Evolutionary conservation across 176 grass and related monocot species (phyloP), one percentile per base, ranked within the genome.

Genomic region (Rhipidocladum racemiflorum): DNA sequence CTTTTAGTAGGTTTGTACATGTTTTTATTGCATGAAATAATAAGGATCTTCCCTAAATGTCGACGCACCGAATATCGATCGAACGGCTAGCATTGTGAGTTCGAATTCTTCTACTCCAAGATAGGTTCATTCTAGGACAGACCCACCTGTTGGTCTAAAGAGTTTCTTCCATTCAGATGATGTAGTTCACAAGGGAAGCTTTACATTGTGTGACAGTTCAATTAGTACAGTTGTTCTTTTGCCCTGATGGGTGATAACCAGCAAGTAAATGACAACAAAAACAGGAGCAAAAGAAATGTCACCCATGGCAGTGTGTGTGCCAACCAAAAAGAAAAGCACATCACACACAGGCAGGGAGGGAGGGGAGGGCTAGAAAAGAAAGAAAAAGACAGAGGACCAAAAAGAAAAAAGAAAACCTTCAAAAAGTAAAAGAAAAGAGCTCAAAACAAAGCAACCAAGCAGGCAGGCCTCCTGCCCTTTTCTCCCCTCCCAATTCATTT

Each of bases 371-470:
- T 72, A 55, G 6, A 30, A 65, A 66, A 84, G 61, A 76, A 84
- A 64, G 23, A 36, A 28, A 49, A 71, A 9, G 44, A 0, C 59
- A 28, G n/a, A 75, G 39, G 73, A 21, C 63, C 66, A 87, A 65
- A 79, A 65, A 64, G 66, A 45, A 69, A 84, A 42, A 75, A 46
- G 53, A 76, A 65, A 77, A 69, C 30, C 45, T 78, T 56, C 10
- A 87, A 76, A 76, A 82, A 46, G 65, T 82, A 76, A 76, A 82
- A 38, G 65, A 85, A 86, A 82, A 90, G 77, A 89, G 78, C 77
- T 81, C 46, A 82, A 89, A 81, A 86, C 83, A 85, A 82, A 89
- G 80, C 72, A 78, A 46, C 74, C 81, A 39, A 51, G 75, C 74
- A 82, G 71, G 77, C 63, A 81, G 82, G 35, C 50, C 62, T 40